Percentiles rank a stretch among this genome's conserved stretches.
phyloP scores from a whole-genome alignment of 163 green algal genomes.

The Scenedesmus sp. region DNA sequence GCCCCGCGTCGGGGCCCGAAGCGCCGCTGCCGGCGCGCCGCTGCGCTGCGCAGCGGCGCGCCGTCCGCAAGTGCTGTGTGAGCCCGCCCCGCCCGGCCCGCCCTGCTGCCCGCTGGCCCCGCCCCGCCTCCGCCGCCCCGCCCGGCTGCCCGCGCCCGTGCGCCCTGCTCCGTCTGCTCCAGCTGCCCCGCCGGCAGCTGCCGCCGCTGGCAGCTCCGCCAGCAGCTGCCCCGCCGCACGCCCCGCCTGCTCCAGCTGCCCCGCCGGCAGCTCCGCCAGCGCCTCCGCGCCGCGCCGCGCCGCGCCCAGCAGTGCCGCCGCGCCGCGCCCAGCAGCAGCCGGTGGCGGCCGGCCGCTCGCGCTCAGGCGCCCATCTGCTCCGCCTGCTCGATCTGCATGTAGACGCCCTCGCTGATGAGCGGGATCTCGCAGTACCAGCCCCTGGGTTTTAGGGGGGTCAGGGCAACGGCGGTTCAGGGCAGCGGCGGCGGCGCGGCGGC shows the following conservation, averaged over 20 bases:
- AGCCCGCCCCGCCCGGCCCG: too few relatives aligned
- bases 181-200: not conserved
- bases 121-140: too few relatives aligned
- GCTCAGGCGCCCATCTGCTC: slow-evolving; percentile 50
- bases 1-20: too few relatives aligned
- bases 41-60: too few relatives aligned
- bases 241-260: not conserved
- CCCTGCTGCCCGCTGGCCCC: too few relatives aligned
- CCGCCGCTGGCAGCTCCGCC: not conserved
- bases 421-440: slow-evolving; percentile 77
- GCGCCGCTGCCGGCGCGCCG: too few relatives aligned
- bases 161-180: too few relatives aligned
- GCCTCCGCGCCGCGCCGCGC: not conserved
- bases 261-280: not conserved
- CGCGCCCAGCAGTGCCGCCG: not conserved
- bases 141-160: too few relatives aligned
- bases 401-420: slow-evolving; percentile 66
- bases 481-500: too few relatives aligned
- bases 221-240: not conserved
- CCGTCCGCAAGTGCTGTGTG: too few relatives aligned
- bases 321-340: not conserved
- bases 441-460: too few relatives aligned
- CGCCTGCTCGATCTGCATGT: slow-evolving; percentile 76
- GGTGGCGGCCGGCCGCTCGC: not conserved
- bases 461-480: too few relatives aligned